Evolutionary conservation across 2,329 filamentous ascomycete species (phyloP), one percentile per base, ranked within the genome.

Genomic region (Colletotrichum higginsianum): DNA sequence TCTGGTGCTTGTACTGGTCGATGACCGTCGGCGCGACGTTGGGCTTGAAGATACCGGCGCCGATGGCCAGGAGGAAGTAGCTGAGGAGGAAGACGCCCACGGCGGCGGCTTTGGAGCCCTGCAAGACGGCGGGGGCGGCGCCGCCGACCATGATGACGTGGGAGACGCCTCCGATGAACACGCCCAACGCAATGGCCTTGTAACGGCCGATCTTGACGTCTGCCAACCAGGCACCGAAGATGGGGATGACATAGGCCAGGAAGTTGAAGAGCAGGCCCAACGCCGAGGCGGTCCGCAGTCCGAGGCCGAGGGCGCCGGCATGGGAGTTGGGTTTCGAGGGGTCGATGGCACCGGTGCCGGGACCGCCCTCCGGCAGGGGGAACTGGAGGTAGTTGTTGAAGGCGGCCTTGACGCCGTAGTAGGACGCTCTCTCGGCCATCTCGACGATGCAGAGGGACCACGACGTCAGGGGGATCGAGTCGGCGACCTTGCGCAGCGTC

Each of bases 181-280:
- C 90, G 74, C 92, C 92, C 77, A 88, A 88, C 79, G 91, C 89
- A 76, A 95, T 94, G 50, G 93, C 92, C 76, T 86, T 86, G 83
- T 91, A 95, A 73, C 92, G 91, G 69, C 93, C 93, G 53, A 89
- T 88, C 75, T 89, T 91, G 67, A 91, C 86, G 79, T 95, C 93
- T 52, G 92, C 90, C 16, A 92, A 75, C 79, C 85, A 89, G 21
- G 84, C 86, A 66, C 86, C 84, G 8, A 89, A 49, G 30, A 91
- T 83, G 0, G 90, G 90, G 15, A 91, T 80, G 4, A 85, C 79
- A 75, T 91, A 92, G 1, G 88, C 85, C 47, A 91, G 78, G 75
- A 92, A 86, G 67, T 80, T 86, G 82, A 88, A 90, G 38, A 86
- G 86, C 73, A 90, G 83, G 6, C 80, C 82, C 46, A 89, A 82